Conservation (phyloP, 2,329 filamentous ascomycete species). For the Xylariaceae sp. region DNA sequence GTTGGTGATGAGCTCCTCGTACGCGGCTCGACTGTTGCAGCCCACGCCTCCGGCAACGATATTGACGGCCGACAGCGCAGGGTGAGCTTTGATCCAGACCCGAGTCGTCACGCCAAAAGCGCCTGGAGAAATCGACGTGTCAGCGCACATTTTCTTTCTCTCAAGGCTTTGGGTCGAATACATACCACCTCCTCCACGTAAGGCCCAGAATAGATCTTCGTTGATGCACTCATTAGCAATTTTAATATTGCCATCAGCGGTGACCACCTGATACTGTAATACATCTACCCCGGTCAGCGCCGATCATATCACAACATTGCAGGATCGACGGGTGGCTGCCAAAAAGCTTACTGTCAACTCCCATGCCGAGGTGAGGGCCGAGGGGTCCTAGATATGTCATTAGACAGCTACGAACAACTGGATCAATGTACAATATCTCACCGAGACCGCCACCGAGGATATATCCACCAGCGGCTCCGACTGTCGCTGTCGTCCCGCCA, state of each 20-base stretch:
- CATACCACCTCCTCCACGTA: slow-evolving; percentile 3
- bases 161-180: too few species aligned
- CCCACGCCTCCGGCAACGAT: slow-evolving; percentile 2
- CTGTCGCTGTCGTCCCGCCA: slow-evolving; percentile 3
- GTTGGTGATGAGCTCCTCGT: slow-evolving; percentile 1
- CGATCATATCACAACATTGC: too few species aligned
- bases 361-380: slow-evolving; percentile 1
- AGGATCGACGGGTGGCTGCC: too few species aligned
- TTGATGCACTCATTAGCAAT: slow-evolving; percentile 6
- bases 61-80: slow-evolving; percentile 3
- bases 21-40: not conserved
- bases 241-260: not conserved
- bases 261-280: slow-evolving; percentile 1
- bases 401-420: too few species aligned
- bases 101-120: slow-evolving; percentile 5
- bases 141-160: too few species aligned
- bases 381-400: not conserved
- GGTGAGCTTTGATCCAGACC: slow-evolving; percentile 1
- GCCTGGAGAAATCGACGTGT: not conserved
- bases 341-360: slow-evolving; percentile 1
- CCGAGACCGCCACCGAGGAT: slow-evolving; percentile 3
- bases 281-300: not conserved
- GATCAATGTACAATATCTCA: not conserved
- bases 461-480: slow-evolving; percentile 2
- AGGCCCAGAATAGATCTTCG: slow-evolving; percentile 3